These are phyloP conservation scores for Vanrija sp. DNA, from an alignment of 1,284 basidiomycete genomes.

Conservation along the genomic window DNA sequence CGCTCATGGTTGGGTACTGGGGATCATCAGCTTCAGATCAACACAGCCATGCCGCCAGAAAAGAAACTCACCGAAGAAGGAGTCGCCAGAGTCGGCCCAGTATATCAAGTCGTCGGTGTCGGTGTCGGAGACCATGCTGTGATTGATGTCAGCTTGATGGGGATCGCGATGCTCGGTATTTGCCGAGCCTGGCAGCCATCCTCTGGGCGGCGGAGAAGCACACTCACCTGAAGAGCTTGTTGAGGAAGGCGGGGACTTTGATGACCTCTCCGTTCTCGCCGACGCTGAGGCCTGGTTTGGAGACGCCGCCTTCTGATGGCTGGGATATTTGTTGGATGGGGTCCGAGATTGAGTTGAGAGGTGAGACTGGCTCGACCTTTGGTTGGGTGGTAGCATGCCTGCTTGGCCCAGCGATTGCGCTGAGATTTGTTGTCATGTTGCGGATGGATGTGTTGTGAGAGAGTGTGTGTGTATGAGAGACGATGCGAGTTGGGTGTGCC, in stretches of 20 bases:
- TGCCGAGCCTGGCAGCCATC: background rate
- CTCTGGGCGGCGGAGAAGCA: background rate
- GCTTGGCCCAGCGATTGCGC: conserved; percentile 39
- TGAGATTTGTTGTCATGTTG: conserved; percentile 40
- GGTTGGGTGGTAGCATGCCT: conserved; percentile 21
- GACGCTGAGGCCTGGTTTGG: conserved; percentile 38
- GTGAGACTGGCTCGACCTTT: conserved; percentile 15
- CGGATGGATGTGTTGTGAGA: background rate
- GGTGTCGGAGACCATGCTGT: conserved; percentile 85
- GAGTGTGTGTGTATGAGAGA: background rate
- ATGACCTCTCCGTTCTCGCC: conserved; percentile 46
- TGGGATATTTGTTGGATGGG: background rate
- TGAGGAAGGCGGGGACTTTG: conserved; percentile 75
- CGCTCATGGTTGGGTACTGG: conserved; percentile 88
- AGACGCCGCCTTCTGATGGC: conserved; percentile 13
- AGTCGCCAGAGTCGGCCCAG: conserved; percentile 84
- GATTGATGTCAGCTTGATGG: background rate
- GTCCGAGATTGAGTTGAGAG: conserved; percentile 9
- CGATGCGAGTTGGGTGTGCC: too few species aligned
- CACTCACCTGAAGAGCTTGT: conserved; percentile 83
- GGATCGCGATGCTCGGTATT: too few species aligned
- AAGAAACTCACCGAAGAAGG: conserved; percentile 70
- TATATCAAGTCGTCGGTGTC: conserved; percentile 77
- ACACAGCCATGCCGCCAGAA: background rate
- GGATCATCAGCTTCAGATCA: background rate